These are phyloP conservation scores for Lotus japonicus DNA, from an alignment of 306 rosid species.

Conservation along the genomic window DNA sequence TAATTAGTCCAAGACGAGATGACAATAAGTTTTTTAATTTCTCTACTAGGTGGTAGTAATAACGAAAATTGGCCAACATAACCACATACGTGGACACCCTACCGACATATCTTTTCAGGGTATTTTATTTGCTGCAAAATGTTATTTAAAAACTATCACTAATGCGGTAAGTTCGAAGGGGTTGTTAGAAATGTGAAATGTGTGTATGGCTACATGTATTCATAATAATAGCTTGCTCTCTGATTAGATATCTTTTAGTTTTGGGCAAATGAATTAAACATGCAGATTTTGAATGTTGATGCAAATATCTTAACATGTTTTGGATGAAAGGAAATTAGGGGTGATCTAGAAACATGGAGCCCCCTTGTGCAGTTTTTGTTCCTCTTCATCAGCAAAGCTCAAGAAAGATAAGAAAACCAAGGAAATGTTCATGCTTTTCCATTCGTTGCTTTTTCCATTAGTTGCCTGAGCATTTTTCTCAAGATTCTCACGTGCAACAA, in stretches of 20 bases:
- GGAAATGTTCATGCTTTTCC: not conserved
- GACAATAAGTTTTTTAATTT: too few species aligned
- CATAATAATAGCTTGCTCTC: too few species aligned
- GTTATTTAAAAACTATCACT: too few species aligned
- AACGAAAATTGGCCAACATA: too few species aligned
- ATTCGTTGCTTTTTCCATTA: constrained; percentile 4
- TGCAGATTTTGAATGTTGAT: not conserved
- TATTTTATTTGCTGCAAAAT: too few species aligned
- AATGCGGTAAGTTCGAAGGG: too few species aligned
- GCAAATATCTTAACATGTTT: not conserved
- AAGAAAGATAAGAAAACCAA: not conserved
- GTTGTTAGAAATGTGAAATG: too few species aligned
- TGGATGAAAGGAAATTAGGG: not conserved
- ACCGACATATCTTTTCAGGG: too few species aligned
- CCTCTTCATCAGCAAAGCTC: not conserved
- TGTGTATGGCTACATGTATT: too few species aligned
- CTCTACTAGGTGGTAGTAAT: not conserved
- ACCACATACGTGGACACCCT: too few species aligned
- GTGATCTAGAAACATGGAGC: not conserved
- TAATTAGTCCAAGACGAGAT: too few species aligned
- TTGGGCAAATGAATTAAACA: not conserved
- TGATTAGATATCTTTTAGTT: not conserved
- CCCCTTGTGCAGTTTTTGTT: not conserved
- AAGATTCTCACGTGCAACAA: constrained; percentile 28
- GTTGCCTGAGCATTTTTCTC: constrained; percentile 3